These are phyloP conservation scores for Bombardia bombarda DNA, from an alignment of 495 filamentous ascomycete genomes.

Conservation along the genomic window DNA sequence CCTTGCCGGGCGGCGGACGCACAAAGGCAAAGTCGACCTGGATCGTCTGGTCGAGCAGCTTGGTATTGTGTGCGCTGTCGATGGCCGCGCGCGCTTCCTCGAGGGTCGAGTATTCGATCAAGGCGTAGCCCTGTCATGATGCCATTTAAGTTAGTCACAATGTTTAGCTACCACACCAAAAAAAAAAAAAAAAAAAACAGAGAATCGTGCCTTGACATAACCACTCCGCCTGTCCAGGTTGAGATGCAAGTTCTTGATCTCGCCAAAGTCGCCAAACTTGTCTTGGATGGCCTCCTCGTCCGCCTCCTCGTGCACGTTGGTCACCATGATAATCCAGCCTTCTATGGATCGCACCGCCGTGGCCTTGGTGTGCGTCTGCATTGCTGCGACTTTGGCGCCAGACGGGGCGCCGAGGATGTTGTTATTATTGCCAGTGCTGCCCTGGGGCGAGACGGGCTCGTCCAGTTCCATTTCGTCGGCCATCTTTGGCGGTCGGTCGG, in stretches of 20 bases:
- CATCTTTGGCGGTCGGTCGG: too few relatives aligned
- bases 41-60: constrained; percentile 89
- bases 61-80: constrained; percentile 69
- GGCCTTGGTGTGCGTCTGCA: constrained; percentile 70
- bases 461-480: constrained; percentile 16
- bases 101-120: constrained; percentile 89
- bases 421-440: constrained; percentile 1
- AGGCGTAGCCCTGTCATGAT: constrained; percentile 69
- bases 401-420: too few relatives aligned
- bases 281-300: constrained; percentile 94
- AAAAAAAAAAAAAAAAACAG: not conserved
- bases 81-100: constrained; percentile 81
- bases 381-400: constrained; percentile 48
- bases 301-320: constrained; percentile 96
- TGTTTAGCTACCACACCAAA: not conserved
- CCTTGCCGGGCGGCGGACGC: constrained; percentile 71
- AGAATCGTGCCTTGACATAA: constrained; percentile 80
- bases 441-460: constrained; percentile 1
- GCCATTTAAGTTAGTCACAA: not conserved
- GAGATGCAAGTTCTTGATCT: constrained; percentile 95
- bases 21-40: constrained; percentile 95
- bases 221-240: constrained; percentile 92
- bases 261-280: constrained; percentile 89
- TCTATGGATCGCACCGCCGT: constrained; percentile 96
- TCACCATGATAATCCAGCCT: constrained; percentile 96